Conservation (phyloP, 441 rosid genomes). For the Gossypium davidsonii region DNA sequence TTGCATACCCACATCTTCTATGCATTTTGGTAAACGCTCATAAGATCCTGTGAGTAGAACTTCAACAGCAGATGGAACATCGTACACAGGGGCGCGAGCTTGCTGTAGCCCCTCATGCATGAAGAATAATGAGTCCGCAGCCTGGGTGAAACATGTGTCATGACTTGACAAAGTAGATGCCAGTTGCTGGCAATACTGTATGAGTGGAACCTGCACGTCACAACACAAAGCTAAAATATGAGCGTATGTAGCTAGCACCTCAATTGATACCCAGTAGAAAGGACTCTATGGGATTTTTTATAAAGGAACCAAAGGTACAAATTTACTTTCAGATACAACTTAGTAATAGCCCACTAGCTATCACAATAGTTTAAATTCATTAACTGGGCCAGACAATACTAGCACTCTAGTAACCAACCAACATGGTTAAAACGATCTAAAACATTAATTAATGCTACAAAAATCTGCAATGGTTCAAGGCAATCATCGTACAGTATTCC, state of each 20-base stretch:
- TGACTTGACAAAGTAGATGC: slow-evolving; percentile 87
- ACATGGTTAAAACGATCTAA: not conserved
- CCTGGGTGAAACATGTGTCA: slow-evolving; percentile 80
- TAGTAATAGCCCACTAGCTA: not conserved
- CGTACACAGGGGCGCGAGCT: slow-evolving; percentile 97
- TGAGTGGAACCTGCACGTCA: slow-evolving; percentile 69
- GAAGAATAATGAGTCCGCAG: slow-evolving; percentile 92
- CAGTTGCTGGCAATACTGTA: slow-evolving; percentile 83
- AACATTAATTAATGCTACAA: not conserved
- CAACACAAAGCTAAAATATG: slow-evolving; percentile 13
- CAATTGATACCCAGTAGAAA: not conserved
- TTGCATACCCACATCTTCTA: slow-evolving; percentile 86
- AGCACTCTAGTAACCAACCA: not conserved
- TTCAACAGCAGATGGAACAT: slow-evolving; percentile 94
- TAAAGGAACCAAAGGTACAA: not conserved
- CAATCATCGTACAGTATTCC: not conserved
- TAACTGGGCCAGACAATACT: not conserved
- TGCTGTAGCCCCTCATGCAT: slow-evolving; percentile 98
- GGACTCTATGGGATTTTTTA: not conserved
- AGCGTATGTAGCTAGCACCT: not conserved
- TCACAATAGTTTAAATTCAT: not conserved
- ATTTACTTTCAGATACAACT: not conserved
- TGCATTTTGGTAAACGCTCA: slow-evolving; percentile 83
- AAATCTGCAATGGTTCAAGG: not conserved
- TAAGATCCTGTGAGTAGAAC: slow-evolving; percentile 84